Conservation (phyloP, 306 rosid genomes). For the Psophocarpus tetragonolobus region DNA sequence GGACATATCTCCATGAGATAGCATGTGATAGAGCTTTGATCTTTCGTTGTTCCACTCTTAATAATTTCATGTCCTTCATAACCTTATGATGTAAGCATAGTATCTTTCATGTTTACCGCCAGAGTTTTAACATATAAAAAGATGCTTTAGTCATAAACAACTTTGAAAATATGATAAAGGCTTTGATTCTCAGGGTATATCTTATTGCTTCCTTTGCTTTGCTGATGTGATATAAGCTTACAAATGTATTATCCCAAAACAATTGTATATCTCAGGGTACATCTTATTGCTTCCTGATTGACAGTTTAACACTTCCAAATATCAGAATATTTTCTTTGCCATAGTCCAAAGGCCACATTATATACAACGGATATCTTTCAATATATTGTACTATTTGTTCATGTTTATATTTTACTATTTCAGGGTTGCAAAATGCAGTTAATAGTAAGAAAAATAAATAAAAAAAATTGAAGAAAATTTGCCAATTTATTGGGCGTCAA, state of each 20-base stretch:
- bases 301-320: too few species aligned
- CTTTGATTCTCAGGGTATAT: constrained; percentile 21
- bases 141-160: not conserved
- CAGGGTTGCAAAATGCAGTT: too few species aligned
- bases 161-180: constrained; percentile 1
- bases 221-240: too few species aligned
- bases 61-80: constrained; percentile 14
- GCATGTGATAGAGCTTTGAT: constrained; percentile 26
- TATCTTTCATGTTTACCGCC: not conserved
- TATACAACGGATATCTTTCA: too few species aligned
- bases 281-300: too few species aligned
- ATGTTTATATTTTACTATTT: too few species aligned
- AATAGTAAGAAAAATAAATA: too few species aligned
- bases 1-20: constrained; percentile 19
- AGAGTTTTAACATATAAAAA: not conserved
- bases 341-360: too few species aligned
- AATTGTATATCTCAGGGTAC: too few species aligned
- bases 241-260: too few species aligned
- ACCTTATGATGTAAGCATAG: constrained; percentile 18
- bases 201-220: not conserved
- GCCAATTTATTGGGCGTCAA: not conserved
- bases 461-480: not conserved
- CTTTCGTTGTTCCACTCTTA: not conserved
- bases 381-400: too few species aligned
- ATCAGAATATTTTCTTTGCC: too few species aligned